Evolutionary conservation across 192 early-diverging fungal genomes (phyloP), one percentile per base, ranked within the genome.

Genomic region (Coemansia sp.): DNA sequence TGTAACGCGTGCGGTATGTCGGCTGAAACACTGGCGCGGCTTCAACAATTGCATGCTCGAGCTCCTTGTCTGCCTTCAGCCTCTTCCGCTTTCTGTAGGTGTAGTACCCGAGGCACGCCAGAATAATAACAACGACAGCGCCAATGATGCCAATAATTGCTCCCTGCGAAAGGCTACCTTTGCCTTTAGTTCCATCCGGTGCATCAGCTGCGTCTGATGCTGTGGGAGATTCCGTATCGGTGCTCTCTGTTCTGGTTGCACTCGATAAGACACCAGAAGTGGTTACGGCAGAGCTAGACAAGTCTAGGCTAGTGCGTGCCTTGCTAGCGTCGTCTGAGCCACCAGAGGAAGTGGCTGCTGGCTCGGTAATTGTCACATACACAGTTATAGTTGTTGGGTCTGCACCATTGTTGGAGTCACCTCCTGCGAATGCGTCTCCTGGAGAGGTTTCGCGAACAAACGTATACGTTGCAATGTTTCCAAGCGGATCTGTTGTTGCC

Each of bases 31-130:
- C 23, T 11, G 23, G 13, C 5, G 49, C 22, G 6, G 20, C 6
- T 25, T 14, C 49, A 52, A 52, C 9, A 22, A 23, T 13, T 11
- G 20, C 49, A 5, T 52, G 49, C 10, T 25, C 49, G 9, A 25
- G 49, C 20, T 52, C 49, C 23, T 25, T 9, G 9, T 57, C 13
- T 9, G 45, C 34, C 29, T 35, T 41, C 14, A 38, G 22, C 4
- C 54, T 52, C 36, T 61, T 67, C 23, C 58, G 35, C 23, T 32
- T 67, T 42, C 54, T 58, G 29, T 33, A 50, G 19, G 45, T n/a
- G 29, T 50, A 66, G 65, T 59, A 66, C 14, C 50, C 63, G 3
- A 66, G 29, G 9, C 46, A 13, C 14, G 45, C 65, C 33, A 58
- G 14, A 22, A 52, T 7, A 34, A 48, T 13, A 45, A 29, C 22